Evolutionary conservation across 2,329 filamentous ascomycete genomes (phyloP), one percentile per base, ranked within the genome.

Genomic region (Claviceps digitariae): DNA sequence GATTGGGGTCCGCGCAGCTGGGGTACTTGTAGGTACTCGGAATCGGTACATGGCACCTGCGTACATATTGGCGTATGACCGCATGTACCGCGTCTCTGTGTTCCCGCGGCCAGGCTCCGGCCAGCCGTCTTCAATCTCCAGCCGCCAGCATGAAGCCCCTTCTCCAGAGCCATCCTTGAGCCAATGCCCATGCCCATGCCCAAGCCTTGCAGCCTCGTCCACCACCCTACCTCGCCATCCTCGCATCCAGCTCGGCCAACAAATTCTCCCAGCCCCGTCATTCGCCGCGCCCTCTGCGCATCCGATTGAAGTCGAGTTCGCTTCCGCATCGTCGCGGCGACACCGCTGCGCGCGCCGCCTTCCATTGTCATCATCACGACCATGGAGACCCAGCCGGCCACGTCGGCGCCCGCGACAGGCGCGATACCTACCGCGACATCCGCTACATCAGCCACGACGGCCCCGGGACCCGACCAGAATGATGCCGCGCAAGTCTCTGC

Each of bases 351-450:
- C 64, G 56, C 27, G 45, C 27, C 57, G 50, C 58, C 58, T 59
- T 57, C 60, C 58, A 60, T 61, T 58, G 58, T 61, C 58, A 60
- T 61, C 59, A 58, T 61, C 58, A 64, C 58, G 44, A 46, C 44
- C 61, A 76, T 76, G 73, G 73, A 74, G 58, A 66, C 69, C 55
- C 70, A 70, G 61, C 67, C 67, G 57, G 68, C 72, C 59, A 63
- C 67, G 57, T 65, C 65, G 60, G 60, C 59, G 55, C 57, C 64
- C 50, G 63, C 63, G 57, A 64, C 63, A 56, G 67, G 64, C 57
- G 61, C 64, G 55, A 61, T 60, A 47, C 64, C 67, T 31, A 61
- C 65, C 51, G 60, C 60, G 25, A 56, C 63, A 38, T 55, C 59
- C 29, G 62, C 65, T 52, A 60, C 66, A 25, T 60, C 66, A 49